Base-by-base conservation (phyloP, 345 rosid species). In the Raphanus raphanistrum region DNA sequence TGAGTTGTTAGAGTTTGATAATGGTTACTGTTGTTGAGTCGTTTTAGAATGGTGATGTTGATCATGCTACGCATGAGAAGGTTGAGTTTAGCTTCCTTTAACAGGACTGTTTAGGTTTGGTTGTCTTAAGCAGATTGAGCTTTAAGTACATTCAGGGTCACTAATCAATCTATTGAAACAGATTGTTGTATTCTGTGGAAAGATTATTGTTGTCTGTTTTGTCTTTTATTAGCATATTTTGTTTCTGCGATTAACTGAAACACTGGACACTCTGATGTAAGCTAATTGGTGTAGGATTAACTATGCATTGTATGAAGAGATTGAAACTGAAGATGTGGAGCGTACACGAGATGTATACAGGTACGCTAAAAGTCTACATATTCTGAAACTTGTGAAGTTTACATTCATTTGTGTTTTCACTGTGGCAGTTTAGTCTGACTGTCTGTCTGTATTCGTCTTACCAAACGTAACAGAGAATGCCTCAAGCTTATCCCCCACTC, bases 231-330 rank as follows among this genome's bases (percentile, higher is more conserved):
- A 57, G 62, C 31, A 57, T 57, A 25, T 27, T 21, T 28, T 25
- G n/a, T 2, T 25, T 57, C 32, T 26, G 63, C 16, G 33, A 31
- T 12, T 61, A 31, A 28, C 36, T 61, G 25, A 61, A 29, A 5
- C 25, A 61, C 41, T 60, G 64, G n/a, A 11, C 62, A 59, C 63
- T 11, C 16, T 35, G 41, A 61, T 62, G 41, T 62, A 5, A 62
- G n/a, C 38, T 62, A 7, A 62, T 31, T 62, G 66, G 38, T 62
- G 66, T 62, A 62, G 50, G 70, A 66, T 66, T 66, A 66, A 66
- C 13, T 43, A 66, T 66, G 70, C 70, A 41, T 7, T 66, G 32
- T 66, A 66, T 43, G 70, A 66, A 66, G 70, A 66, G 70, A 43
- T 43, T 43, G 70, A 66, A 26, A 21, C 35, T 3, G 16, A 43